Base-by-base conservation (phyloP, 352 stramenopile species). In the Globisporangium nodosum region DNA sequence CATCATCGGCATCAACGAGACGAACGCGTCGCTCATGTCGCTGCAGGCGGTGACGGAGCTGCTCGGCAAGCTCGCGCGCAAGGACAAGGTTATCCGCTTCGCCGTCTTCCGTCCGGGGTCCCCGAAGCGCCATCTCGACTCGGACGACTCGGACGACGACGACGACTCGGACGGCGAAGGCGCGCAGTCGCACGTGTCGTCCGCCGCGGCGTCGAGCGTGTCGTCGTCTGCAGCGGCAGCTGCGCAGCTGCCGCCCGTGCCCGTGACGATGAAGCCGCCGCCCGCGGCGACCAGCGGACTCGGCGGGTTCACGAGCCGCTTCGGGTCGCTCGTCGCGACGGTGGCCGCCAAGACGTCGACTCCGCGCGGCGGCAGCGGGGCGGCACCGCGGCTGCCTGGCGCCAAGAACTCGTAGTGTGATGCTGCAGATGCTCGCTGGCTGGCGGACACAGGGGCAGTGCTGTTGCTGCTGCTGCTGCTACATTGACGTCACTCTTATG, bases 1-100 rank as follows among this genome's bases (percentile, higher is more conserved):
- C 67, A 90, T 93, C 58, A 88, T 93, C 65, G 84, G 81, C 63
- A 93, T 93, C 66, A 89, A 93, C 68, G 83, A 91, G 54, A 86
- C 77, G 24, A 90, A 92, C 55, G 83, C 78, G 60, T 90, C 80
- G 43, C 65, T 90, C 55, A 92, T 92, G 83, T 90, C 83, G 42
- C 69, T 92, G 33, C 72, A 76, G 50, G 65, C 79, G 31, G 81
- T 90, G 47, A 88, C 81, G 12, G 73, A 89, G 57, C 54, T 90
- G 30, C 73, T 92, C 12, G 80, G 80, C 31, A 88, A 85, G 54
- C 69, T 92, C 39, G 76, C 71, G 18, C 80, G 83, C 39, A 88
- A 90, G 50, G 83, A 90, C 42, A 92, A 92, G 56, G 61, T 87
- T 24, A 89, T 92, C 57, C 83, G 83, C 30, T 90, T 92, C 51